A percentile compares a stretch with the other conserved stretches of the same genome.
phyloP scores from a whole-genome alignment of 129 eudicot species.

The Lactuca sativa region DNA sequence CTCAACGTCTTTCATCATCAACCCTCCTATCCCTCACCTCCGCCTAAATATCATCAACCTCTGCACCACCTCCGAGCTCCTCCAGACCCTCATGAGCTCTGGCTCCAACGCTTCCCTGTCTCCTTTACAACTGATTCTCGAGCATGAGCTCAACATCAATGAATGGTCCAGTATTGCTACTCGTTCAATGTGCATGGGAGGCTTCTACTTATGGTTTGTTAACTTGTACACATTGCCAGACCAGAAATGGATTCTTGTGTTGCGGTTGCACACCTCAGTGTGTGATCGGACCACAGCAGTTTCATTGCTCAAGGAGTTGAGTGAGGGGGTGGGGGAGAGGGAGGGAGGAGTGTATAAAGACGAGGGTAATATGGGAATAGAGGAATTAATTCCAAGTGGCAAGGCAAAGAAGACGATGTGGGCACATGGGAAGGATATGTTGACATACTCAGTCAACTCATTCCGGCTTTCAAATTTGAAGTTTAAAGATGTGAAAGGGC shows the following conservation, averaged over 20 bases:
- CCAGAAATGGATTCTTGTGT: slow-evolving; percentile 29
- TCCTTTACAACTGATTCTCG: slow-evolving; percentile 41
- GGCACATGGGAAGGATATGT: slow-evolving; percentile 59
- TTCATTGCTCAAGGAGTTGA: slow-evolving; percentile 49
- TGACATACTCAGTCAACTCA: slow-evolving; percentile 42
- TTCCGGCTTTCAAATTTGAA: slow-evolving; percentile 46
- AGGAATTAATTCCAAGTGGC: slow-evolving; percentile 45
- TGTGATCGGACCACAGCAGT: slow-evolving; percentile 58
- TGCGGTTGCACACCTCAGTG: slow-evolving; percentile 45
- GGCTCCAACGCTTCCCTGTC: slow-evolving; percentile 25
- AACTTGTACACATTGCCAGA: slow-evolving; percentile 43
- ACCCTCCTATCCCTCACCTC: slow-evolving; percentile 31
- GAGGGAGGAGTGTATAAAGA: slow-evolving; percentile 39
- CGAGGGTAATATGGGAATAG: slow-evolving; percentile 47
- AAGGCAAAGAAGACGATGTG: slow-evolving; percentile 48
- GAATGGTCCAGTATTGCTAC: slow-evolving; percentile 33
- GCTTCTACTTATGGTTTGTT: slow-evolving; percentile 29
- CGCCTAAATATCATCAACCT: slow-evolving; percentile 23
- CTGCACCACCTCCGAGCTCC: slow-evolving; percentile 34
- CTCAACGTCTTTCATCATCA: slow-evolving; percentile 32
- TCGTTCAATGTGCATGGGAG: slow-evolving; percentile 23
- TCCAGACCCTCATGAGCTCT: slow-evolving; percentile 28
- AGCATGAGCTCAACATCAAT: slow-evolving; percentile 46
- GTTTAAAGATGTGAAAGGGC: slow-evolving; percentile 40
- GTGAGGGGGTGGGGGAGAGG: slow-evolving; percentile 29